These are phyloP conservation scores for Solanum peruvianum DNA, from an alignment of 257 asterid genomes.

Conservation along the genomic window DNA sequence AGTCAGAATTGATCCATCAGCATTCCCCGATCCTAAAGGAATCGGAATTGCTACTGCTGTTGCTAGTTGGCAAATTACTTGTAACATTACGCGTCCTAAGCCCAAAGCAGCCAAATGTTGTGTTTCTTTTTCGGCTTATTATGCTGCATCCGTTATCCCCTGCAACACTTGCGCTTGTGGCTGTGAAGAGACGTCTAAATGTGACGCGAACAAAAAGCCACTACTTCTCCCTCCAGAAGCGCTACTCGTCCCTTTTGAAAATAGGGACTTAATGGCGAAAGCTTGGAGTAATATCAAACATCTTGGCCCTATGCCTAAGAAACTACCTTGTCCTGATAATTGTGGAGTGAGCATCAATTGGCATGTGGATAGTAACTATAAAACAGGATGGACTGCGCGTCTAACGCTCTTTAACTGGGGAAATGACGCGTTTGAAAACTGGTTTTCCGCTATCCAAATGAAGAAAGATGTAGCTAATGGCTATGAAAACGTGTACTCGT, in stretches of 20 bases:
- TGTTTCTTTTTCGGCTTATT: conserved; percentile 78
- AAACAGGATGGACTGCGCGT: conserved; percentile 76
- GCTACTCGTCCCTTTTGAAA: conserved; percentile 61
- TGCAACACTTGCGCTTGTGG: conserved; percentile 94
- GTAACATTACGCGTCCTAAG: conserved; percentile 69
- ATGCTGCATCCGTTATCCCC: conserved; percentile 49
- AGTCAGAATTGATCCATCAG: conserved; percentile 44
- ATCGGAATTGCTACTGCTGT: conserved; percentile 37
- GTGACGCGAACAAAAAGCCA: conserved; percentile 33
- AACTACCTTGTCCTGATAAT: conserved; percentile 78
- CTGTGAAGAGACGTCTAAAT: conserved; percentile 22
- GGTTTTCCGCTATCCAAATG: conserved; percentile 66
- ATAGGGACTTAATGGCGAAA: conserved; percentile 42
- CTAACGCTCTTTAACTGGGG: conserved; percentile 89
- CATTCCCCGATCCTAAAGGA: conserved; percentile 65
- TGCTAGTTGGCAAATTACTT: conserved; percentile 72
- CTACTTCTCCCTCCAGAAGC: conserved; percentile 55
- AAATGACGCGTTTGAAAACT: conserved; percentile 33
- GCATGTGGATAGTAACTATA: conserved; percentile 80
- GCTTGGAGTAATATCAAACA: conserved; percentile 51
- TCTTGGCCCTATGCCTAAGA: conserved; percentile 22
- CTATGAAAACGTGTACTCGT: conserved; percentile 59
- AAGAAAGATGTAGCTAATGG: conserved; percentile 40
- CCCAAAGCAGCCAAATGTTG: conserved; percentile 51
- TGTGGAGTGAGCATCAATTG: conserved; percentile 91